Evolutionary conservation across 352 stramenopile species (phyloP), one percentile per base, ranked within the genome.

Genomic region (Phytophthora vignae): DNA sequence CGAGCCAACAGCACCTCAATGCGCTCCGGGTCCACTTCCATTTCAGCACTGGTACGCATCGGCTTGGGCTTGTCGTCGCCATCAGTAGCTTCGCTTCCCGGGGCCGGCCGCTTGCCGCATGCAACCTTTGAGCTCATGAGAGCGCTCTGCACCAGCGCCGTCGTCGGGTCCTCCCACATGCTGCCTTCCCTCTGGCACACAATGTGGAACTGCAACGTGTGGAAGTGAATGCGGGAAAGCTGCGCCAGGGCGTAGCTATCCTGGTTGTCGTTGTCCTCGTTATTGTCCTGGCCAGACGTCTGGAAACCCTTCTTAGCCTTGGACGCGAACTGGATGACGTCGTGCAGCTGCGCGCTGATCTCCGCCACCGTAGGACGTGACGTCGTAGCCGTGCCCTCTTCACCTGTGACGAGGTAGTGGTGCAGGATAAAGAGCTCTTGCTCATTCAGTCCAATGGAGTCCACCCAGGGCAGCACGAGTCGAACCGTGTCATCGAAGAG

Each of bases 191-290:
- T 80, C 56, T 96, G 88, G 73, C 88, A 96, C 25, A 93, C 83
- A 66, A 96, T 93, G 75, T 96, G 88, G 73, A 96, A 96, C 53
- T 94, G 88, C 25, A 96, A 77, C 53, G 88, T 95, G 71, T 95
- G 88, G 71, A 95, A 95, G 71, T 95, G 88, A 58, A 95, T 91
- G 53, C 88, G 88, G 33, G 77, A 91, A 27, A 96, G 74, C 52
- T 90, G 83, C 1, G 83, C 82, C 15, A 95, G 70, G 7, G 86
- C 83, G 25, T 87, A 74, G 19, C 60, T 71, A 38, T 78, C 65
- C 17, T 67, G 19, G 59, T 74, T 74, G 7, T 82, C 52, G 10
- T 57, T 12, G 6, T 69, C 46, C 6, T 67, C 25, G 9, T 64
- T 56, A 17, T 65, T 58, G 61, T 68, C 71, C 11, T 73, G 53